Evolutionary conservation across 176 grass and related monocot genomes (phyloP).

Genomic region (Zoysia japonica): DNA sequence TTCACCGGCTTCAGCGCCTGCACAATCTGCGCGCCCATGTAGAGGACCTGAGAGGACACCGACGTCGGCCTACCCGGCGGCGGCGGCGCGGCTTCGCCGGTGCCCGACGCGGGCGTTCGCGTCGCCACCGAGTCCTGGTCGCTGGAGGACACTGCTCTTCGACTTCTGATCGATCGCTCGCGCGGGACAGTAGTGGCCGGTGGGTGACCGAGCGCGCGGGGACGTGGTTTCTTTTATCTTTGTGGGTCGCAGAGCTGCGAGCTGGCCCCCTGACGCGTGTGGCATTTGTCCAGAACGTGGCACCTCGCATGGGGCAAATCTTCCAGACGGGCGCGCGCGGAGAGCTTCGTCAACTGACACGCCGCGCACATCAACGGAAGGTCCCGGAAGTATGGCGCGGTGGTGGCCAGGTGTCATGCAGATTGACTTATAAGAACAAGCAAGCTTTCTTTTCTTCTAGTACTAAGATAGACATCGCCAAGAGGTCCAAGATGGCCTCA

Average conservation of each 20-base stretch:
- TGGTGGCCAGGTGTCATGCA: too few relatives aligned
- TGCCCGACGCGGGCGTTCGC: background rate
- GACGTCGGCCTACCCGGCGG: conserved; percentile 50
- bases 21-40: conserved; percentile 54
- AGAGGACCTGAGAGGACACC: conserved; percentile 46
- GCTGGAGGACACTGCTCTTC: conserved; percentile 57
- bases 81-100: conserved; percentile 22
- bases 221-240: conserved; percentile 15
- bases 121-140: conserved; percentile 43
- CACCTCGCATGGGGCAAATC: too few relatives aligned
- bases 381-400: too few relatives aligned
- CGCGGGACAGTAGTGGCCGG: background rate
- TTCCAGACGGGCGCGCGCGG: too few relatives aligned
- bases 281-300: conserved; percentile 30
- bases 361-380: too few relatives aligned
- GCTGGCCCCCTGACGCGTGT: conserved; percentile 33
- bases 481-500: too few relatives aligned
- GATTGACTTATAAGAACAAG: too few relatives aligned
- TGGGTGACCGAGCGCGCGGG: background rate
- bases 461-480: too few relatives aligned
- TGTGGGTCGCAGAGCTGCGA: background rate
- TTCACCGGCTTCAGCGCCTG: conserved; percentile 67
- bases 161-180: background rate
- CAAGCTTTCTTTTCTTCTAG: too few relatives aligned
- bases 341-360: too few relatives aligned